Evolutionary conservation across 148 eudicot species (phyloP), one percentile per base, ranked within the genome.

Genomic region (Gaultheria prostrata): DNA sequence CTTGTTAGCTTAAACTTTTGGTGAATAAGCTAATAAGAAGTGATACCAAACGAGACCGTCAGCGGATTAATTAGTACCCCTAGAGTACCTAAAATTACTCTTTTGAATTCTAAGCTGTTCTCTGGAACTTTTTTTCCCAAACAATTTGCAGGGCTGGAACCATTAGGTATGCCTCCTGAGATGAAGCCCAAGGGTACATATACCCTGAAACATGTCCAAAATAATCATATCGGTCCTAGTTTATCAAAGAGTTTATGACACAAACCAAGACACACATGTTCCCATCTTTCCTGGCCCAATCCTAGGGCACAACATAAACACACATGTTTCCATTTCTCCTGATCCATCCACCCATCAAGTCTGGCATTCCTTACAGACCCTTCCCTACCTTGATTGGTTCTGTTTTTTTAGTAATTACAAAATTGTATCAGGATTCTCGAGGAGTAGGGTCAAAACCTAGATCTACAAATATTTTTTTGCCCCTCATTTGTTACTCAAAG

Each of bases 111-210:
- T 39, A 39, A 39, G 43, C 43, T 39, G 43, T 39, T 39, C 43
- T 39, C 67, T n/a, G 2, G 69, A 67, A 11, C 6, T 12, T 78
- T 53, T 48, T 32, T 11, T 77, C 39, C 35, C n/a, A n/a, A 50
- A 15, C 20, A 28, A 3, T 49, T 67, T 26, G 39, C 43, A 33
- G 48, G 43, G 61, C 28, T 74, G 57, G 70, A 73, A 53, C 54
- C 82, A 21, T 14, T 69, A 78, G 80, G 46, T 30, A 35, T 78
- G 65, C 65, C 65, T 51, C 80, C 65, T 78, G 15, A 78, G 46
- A 20, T 15, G 67, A 77, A 77, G 63, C 59, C 4, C 28, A 76
- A 24, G 21, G 1, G 35, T 13, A 24, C 15, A n/a, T 11, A 24
- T 21, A 10, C 33, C 54, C 35, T 14, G 0, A 3, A 51, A 35